Conservation (phyloP, 257 asterid species). For the Verbascum thapsus region DNA sequence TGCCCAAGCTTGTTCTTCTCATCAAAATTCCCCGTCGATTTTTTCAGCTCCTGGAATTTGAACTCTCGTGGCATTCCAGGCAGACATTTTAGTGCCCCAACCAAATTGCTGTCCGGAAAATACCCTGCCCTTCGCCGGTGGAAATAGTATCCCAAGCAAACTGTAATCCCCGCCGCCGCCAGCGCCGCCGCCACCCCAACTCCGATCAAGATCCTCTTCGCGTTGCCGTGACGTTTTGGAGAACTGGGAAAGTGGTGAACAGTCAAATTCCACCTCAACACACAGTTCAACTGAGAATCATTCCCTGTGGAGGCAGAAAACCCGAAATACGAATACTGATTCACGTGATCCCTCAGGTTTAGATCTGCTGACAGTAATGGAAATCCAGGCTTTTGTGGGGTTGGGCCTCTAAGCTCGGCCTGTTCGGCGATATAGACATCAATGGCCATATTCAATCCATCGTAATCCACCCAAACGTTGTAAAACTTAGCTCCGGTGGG, state of each 20-base stretch:
- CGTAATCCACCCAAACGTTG: constrained; percentile 47
- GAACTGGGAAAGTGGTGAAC: constrained; percentile 38
- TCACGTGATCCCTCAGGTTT: constrained; percentile 26
- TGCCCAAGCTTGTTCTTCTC: constrained; percentile 51
- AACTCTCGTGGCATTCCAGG: constrained; percentile 57
- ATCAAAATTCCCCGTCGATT: constrained; percentile 48
- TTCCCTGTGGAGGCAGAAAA: constrained; percentile 25
- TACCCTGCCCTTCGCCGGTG: constrained; percentile 17
- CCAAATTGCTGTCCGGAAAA: constrained; percentile 32
- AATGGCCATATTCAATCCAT: constrained; percentile 37
- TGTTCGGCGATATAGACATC: constrained; percentile 41
- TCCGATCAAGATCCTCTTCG: constrained; percentile 34
- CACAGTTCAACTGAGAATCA: neutral
- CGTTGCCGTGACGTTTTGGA: neutral
- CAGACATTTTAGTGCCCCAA: constrained; percentile 45
- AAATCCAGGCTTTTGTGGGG: constrained; percentile 39
- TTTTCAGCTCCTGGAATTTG: constrained; percentile 41
- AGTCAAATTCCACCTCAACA: constrained; percentile 56
- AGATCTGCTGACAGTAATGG: constrained; percentile 39
- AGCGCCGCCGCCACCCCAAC: constrained; percentile 34
- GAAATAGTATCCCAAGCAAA: constrained; percentile 29
- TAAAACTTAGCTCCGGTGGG: constrained; percentile 23
- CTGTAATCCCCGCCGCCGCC: constrained; percentile 32
- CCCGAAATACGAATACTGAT: constrained; percentile 42
- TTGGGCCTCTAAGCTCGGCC: constrained; percentile 18